Evolutionary conservation across 192 early-diverging fungal species (phyloP).

Genomic region (Coemansia sp.): DNA sequence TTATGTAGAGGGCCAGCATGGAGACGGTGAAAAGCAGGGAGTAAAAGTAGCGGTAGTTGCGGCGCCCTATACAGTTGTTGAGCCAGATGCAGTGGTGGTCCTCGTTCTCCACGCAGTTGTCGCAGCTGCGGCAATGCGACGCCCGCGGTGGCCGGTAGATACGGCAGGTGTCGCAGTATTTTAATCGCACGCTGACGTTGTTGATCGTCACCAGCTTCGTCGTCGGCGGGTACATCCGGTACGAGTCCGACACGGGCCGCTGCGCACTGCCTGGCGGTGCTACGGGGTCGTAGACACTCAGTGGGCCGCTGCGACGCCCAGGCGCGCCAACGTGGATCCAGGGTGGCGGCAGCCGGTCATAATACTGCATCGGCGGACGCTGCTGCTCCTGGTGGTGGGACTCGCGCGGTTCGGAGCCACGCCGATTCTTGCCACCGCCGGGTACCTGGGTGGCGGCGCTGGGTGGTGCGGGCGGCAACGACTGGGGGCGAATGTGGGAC

Average conservation of each 20-base stretch:
- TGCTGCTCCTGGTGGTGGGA: background rate
- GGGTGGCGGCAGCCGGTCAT: constrained; percentile 53
- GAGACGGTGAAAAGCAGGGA: constrained; percentile 67
- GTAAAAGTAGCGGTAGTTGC: constrained; percentile 84
- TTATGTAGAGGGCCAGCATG: constrained; percentile 61
- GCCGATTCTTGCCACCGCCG: background rate
- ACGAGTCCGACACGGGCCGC: constrained; percentile 16
- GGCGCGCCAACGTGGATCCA: constrained; percentile 43
- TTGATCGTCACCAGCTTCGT: constrained; percentile 64
- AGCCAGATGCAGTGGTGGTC: constrained; percentile 96
- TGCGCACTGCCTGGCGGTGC: constrained; percentile 20
- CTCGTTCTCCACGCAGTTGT: constrained; percentile 87
- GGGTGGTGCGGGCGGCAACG: background rate
- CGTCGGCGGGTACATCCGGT: constrained; percentile 40
- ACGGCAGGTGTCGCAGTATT: constrained; percentile 89
- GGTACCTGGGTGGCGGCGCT: background rate
- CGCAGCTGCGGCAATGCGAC: constrained; percentile 85
- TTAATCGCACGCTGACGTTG: constrained; percentile 63
- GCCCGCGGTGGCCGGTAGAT: constrained; percentile 87
- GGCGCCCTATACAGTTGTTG: constrained; percentile 86
- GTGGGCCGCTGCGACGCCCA: constrained; percentile 20
- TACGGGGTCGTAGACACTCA: constrained; percentile 47
- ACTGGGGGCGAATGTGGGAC: background rate
- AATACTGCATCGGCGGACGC: constrained; percentile 50
- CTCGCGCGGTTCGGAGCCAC: background rate